Conservation (phyloP, 257 asterid genomes). For the Phtheirospermum japonicum region DNA sequence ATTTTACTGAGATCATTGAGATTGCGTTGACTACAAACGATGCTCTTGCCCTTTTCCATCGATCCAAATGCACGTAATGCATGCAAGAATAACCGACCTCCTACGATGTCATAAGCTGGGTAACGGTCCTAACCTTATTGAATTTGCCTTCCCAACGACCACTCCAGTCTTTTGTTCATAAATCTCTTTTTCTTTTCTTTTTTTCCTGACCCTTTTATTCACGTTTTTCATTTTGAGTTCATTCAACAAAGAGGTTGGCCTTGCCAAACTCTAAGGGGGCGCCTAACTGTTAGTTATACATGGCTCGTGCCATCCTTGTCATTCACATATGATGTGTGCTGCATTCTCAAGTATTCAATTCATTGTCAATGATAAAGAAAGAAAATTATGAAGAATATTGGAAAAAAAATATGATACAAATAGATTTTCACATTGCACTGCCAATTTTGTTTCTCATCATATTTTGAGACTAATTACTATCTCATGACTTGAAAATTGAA, state of each 20-base stretch:
- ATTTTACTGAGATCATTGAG: conserved; percentile 39
- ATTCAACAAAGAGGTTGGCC: conserved; percentile 41
- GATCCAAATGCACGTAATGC: conserved; percentile 5
- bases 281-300: conserved; percentile 34
- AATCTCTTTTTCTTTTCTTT: background rate
- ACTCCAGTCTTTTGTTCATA: conserved; percentile 8
- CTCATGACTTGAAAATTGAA: no score
- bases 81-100: conserved; percentile 13
- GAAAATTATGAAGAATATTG: background rate
- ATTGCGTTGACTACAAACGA: conserved; percentile 21
- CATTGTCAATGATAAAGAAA: no score
- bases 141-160: conserved; percentile 26
- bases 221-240: background rate
- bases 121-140: no score
- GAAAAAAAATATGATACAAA: no score
- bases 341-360: no score
- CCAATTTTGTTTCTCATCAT: no score
- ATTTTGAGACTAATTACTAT: no score
- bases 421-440: no score
- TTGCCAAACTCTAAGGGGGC: conserved; percentile 32
- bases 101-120: no score
- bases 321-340: background rate
- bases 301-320: background rate
- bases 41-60: conserved; percentile 32
- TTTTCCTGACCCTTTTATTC: conserved; percentile 15